These are phyloP conservation scores for Crotalaria pallida DNA, from an alignment of 306 rosid genomes.

Conservation along the genomic window DNA sequence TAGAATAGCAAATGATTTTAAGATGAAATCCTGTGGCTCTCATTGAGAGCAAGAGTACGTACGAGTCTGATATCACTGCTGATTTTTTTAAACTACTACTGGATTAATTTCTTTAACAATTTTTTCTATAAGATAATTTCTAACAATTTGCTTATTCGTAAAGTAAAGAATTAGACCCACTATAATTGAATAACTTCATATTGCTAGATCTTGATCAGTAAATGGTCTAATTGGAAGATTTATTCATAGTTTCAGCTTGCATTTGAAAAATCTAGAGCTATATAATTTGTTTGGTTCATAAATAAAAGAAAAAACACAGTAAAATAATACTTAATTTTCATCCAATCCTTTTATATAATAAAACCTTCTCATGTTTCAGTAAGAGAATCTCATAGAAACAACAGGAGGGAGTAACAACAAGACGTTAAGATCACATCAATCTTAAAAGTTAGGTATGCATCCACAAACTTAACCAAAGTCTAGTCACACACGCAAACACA, in stretches of 20 bases:
- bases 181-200: neutral
- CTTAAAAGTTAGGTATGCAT: conserved; percentile 29
- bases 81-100: neutral
- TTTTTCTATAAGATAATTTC: no score
- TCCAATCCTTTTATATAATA: no score
- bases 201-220: neutral
- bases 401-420: no score
- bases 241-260: neutral
- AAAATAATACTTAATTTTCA: neutral
- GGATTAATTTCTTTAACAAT: neutral
- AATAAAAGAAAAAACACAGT: neutral
- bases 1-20: neutral
- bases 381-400: no score
- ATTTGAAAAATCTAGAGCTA: neutral
- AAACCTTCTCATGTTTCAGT: no score
- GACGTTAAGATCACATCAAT: conserved; percentile 16
- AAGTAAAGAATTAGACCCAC: neutral
- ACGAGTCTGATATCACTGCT: neutral
- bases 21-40: neutral
- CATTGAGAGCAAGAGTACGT: neutral
- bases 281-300: neutral
- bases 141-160: neutral
- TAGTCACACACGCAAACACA: conserved; percentile 22
- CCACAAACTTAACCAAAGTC: conserved; percentile 20
- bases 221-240: neutral